Percentiles rank a stretch among this genome's conserved stretches.
phyloP scores from a whole-genome alignment of 2,329 filamentous ascomycete species.

The Pestalotiopsis sp. region DNA sequence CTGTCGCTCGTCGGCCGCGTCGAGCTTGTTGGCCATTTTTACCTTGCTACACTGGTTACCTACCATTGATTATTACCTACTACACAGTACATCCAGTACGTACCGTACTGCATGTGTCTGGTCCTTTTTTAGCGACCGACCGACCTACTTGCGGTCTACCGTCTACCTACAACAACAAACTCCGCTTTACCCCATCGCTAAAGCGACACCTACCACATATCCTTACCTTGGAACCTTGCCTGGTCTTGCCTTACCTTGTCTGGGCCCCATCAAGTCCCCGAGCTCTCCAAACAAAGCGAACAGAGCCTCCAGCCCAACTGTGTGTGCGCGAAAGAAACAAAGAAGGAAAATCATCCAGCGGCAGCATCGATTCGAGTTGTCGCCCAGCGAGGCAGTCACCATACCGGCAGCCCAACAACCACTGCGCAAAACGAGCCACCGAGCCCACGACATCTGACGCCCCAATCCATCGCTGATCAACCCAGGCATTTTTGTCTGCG shows the following conservation, averaged over 20 bases:
- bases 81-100: neutral
- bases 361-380: neutral
- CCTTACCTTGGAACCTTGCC: neutral
- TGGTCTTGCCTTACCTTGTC: neutral
- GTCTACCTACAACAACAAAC: neutral
- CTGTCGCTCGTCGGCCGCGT: neutral
- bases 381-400: neutral
- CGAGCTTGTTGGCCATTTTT: neutral
- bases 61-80: neutral
- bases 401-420: constrained; percentile 3
- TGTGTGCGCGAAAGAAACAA: neutral
- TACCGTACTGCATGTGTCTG: neutral
- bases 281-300: constrained; percentile 3
- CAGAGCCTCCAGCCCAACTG: neutral
- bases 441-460: neutral
- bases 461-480: neutral
- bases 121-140: neutral
- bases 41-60: neutral
- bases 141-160: neutral
- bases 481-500: neutral
- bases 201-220: neutral
- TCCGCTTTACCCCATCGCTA: constrained; percentile 2
- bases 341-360: constrained; percentile 6
- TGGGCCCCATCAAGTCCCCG: constrained; percentile 1
- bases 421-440: neutral